Conservation (phyloP, 1,284 basidiomycete species). For the Rhodotorula sp. region DNA sequence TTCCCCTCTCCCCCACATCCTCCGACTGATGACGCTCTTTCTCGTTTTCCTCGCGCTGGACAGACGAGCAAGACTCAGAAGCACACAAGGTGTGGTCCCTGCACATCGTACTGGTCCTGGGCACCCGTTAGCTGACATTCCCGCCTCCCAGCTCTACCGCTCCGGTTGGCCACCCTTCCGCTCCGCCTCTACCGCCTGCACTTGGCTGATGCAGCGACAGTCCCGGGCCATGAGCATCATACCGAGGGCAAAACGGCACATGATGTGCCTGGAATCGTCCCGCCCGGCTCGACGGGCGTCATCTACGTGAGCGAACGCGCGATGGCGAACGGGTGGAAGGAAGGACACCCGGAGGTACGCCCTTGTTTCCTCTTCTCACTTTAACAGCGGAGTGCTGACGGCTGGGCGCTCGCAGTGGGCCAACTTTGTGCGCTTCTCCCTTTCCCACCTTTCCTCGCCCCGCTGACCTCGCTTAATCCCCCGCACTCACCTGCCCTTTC, state of each 20-base stretch:
- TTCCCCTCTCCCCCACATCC: not conserved
- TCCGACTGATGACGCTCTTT: not conserved
- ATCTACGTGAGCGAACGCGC: slow-evolving; percentile 68
- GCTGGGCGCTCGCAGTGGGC: slow-evolving; percentile 66
- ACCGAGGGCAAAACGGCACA: slow-evolving; percentile 64
- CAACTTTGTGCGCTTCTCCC: slow-evolving; percentile 56
- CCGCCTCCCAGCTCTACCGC: slow-evolving; percentile 8
- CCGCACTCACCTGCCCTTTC: too few relatives aligned
- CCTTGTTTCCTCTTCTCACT: not conserved
- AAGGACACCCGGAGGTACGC: slow-evolving; percentile 14
- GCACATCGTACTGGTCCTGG: not conserved
- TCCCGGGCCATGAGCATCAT: slow-evolving; percentile 30
- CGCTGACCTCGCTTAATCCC: not conserved
- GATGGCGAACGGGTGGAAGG: slow-evolving; percentile 31
- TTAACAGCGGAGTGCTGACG: not conserved
- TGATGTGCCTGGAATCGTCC: slow-evolving; percentile 72
- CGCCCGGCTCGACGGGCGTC: slow-evolving; percentile 53
- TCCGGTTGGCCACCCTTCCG: not conserved
- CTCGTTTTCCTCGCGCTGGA: too few relatives aligned
- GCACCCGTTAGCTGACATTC: too few relatives aligned
- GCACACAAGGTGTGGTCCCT: slow-evolving; percentile 68
- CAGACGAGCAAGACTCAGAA: slow-evolving; percentile 73
- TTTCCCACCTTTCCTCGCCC: slow-evolving; percentile 5
- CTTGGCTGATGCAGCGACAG: not conserved
- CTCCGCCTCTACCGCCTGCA: too few relatives aligned